phyloP scores from a whole-genome alignment of 371 early-diverging fungal species.

The Synchytrium microbalum region DNA sequence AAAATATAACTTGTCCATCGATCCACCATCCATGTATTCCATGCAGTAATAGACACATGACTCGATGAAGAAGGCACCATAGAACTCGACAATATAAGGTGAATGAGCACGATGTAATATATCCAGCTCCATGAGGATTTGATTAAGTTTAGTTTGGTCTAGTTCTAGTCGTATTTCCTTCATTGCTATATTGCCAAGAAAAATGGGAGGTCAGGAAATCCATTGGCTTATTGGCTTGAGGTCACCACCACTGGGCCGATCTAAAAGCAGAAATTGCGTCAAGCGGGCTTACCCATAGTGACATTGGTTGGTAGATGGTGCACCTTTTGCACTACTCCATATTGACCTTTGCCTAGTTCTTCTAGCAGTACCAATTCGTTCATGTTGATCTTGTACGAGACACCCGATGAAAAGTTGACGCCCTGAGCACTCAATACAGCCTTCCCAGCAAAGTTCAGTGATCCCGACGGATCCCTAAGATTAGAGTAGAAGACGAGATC shows the following conservation, averaged over 20 bases:
- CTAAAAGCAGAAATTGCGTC: no score
- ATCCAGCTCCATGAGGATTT: conserved; percentile 87
- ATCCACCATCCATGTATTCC: conserved; percentile 90
- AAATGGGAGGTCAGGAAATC: neutral
- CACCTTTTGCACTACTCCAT: conserved; percentile 86
- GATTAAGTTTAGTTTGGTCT: conserved; percentile 75
- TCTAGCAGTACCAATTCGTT: conserved; percentile 64
- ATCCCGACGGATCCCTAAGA: conserved; percentile 74
- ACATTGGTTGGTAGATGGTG: conserved; percentile 77
- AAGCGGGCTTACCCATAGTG: conserved; percentile 92
- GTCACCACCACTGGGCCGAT: neutral
- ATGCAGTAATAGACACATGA: conserved; percentile 88
- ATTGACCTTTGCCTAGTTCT: conserved; percentile 84
- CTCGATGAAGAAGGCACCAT: conserved; percentile 95
- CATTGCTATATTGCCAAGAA: conserved; percentile 24
- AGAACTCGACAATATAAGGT: conserved; percentile 90
- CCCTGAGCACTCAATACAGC: conserved; percentile 84
- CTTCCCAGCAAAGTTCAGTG: conserved; percentile 83
- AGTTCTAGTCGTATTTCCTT: conserved; percentile 88
- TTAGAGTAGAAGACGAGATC: neutral
- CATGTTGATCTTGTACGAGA: conserved; percentile 82
- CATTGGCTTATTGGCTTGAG: neutral
- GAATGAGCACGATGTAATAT: conserved; percentile 79
- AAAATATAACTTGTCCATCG: conserved; percentile 76
- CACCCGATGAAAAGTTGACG: conserved; percentile 83